Base-by-base conservation (phyloP, 2,329 filamentous ascomycete species). In the Fusarium marasasianum region DNA sequence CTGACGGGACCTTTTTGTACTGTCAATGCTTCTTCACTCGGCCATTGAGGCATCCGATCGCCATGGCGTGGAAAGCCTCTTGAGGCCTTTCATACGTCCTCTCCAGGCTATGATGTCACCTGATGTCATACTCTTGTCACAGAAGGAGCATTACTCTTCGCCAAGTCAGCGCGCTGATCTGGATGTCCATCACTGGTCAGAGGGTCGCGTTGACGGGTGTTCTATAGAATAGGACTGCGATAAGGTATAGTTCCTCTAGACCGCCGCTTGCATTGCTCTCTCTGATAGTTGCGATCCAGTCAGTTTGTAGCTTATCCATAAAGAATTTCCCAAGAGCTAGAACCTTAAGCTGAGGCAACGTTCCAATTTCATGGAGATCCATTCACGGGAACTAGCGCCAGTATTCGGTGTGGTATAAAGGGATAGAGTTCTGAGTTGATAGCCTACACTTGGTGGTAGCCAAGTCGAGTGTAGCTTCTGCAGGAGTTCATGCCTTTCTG, bases 201-300 rank as follows among this genome's bases (percentile, higher is more conserved):
- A 4, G 18, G 45, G 13, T 3, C 4, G 20, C 10, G 45, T 29
- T 48, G 20, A 22, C 9, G 26, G 20, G 9, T 20, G 8, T 22
- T 10, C 20, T 11, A 48, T 15, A 22, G 11, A 10, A 48, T 17
- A 29, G 26, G 45, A 22, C 45, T 15, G 6, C 5, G 33, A 35
- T 15, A 35, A 15, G 1, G 4, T 22, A 29, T 22, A 22, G 45
- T 22, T 48, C 45, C 20, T 22, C 20, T 3, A 22, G 45, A 6
- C 20, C 45, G 0, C 26, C 26, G 0, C 45, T 22, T 15, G 0
- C 26, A 8, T 48, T 48, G 0, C 45, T 29, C 2, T 48, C 1
- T 29, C 26, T 9, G 6, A 15, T 29, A 11, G 4, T 11, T 29
- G 26, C 26, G 20, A 29, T 29, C 20, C 26, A 48, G 13, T 22